Evolutionary conservation across 495 filamentous ascomycete species (phyloP).

Genomic region (Aspergillus sclerotioniger): DNA sequence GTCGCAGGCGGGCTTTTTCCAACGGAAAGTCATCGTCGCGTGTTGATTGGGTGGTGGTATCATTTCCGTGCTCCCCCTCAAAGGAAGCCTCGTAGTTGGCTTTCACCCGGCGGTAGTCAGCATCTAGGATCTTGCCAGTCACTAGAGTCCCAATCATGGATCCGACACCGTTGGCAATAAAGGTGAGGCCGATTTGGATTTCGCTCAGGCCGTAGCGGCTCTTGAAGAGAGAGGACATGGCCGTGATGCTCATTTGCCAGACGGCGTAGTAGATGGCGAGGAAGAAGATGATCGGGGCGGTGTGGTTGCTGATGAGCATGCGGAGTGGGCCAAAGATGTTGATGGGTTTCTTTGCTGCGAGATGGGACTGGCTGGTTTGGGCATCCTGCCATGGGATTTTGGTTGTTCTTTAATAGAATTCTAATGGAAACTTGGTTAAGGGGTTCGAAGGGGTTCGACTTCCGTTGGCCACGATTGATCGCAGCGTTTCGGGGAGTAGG

Average conservation of each 20-base stretch:
- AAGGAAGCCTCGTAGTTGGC: slow-evolving; percentile 22
- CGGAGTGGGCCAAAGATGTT: too few species aligned
- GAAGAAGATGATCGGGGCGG: slow-evolving; percentile 48
- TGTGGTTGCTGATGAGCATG: slow-evolving; percentile 31
- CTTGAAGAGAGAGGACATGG: slow-evolving; percentile 51
- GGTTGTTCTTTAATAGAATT: too few species aligned
- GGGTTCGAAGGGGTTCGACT: too few species aligned
- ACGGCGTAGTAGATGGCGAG: slow-evolving; percentile 51
- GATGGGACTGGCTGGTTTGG: too few species aligned
- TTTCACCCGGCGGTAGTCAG: slow-evolving; percentile 39
- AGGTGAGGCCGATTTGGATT: slow-evolving; percentile 49
- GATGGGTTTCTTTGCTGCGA: too few species aligned
- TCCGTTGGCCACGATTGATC: too few species aligned
- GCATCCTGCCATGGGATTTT: too few species aligned
- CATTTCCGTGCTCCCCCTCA: too few species aligned
- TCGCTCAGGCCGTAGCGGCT: slow-evolving; percentile 40
- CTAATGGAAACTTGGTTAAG: too few species aligned
- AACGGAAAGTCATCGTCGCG: slow-evolving; percentile 35
- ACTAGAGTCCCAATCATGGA: slow-evolving; percentile 49
- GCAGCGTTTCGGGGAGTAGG: too few species aligned
- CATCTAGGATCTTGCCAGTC: slow-evolving; percentile 45
- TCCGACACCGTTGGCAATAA: slow-evolving; percentile 51
- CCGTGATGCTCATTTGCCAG: slow-evolving; percentile 58
- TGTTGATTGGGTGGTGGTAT: slow-evolving; percentile 11
- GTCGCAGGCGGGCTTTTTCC: slow-evolving; percentile 46